phyloP scores from a whole-genome alignment of 176 grass and related monocot genomes.

The Tuctoria greenei region DNA sequence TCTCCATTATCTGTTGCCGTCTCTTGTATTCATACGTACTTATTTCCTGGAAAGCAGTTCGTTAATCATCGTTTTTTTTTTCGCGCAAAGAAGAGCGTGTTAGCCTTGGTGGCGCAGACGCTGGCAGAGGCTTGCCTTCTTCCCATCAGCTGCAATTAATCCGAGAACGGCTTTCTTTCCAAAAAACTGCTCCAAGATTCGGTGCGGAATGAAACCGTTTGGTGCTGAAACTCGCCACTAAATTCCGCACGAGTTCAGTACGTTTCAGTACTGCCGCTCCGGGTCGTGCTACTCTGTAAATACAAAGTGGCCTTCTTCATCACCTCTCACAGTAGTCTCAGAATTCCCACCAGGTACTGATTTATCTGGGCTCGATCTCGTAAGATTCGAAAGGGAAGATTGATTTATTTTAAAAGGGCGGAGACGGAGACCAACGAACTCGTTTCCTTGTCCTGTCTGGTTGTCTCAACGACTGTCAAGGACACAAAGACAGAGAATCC shows the following conservation, averaged over 20 bases:
- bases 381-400: background rate
- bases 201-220: background rate
- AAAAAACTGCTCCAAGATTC: background rate
- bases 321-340: too few species aligned
- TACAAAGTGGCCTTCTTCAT: background rate
- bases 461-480: background rate
- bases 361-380: background rate
- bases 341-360: too few species aligned
- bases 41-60: conserved; percentile 5
- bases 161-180: background rate
- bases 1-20: background rate
- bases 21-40: background rate
- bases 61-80: conserved; percentile 1
- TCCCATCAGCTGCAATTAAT: background rate
- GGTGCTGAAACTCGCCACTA: background rate
- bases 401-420: background rate
- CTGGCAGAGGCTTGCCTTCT: background rate
- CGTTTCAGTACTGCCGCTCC: background rate
- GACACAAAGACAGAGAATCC: background rate
- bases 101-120: background rate
- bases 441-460: background rate
- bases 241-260: background rate
- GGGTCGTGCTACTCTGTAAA: background rate
- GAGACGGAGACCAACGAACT: background rate
- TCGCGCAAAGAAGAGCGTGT: background rate